A percentile compares a stretch with the other conserved stretches of the same genome.
These are phyloP conservation scores for Sextonia rubra DNA, from an alignment of 164 flowering plant genomes.

Conservation along the genomic window DNA sequence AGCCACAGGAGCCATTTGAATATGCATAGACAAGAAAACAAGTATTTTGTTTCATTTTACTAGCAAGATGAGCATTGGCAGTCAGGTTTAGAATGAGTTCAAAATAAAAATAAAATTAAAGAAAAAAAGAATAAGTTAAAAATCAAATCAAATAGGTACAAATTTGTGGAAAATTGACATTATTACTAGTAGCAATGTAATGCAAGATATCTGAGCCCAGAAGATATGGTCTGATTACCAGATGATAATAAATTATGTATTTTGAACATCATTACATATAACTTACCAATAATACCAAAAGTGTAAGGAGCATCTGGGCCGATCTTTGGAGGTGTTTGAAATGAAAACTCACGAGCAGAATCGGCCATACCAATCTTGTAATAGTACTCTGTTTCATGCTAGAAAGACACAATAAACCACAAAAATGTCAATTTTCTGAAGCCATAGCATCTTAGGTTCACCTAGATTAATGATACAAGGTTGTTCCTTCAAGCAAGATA, in stretches of 20 bases:
- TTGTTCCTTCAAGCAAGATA: not conserved
- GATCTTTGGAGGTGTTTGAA: conserved; percentile 77
- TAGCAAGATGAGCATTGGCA: not conserved
- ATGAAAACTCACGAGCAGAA: conserved; percentile 77
- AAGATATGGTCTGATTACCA: not conserved
- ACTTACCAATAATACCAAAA: conserved; percentile 93
- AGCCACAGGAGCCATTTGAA: not conserved
- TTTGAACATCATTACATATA: not conserved
- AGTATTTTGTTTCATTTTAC: not conserved
- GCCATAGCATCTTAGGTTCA: not conserved
- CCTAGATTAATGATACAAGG: too few species aligned
- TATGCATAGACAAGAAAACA: not conserved
- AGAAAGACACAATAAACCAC: conserved; percentile 14
- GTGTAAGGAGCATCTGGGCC: conserved; percentile 70
- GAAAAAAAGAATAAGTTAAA: not conserved
- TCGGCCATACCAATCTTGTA: conserved; percentile 78
- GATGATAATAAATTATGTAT: not conserved
- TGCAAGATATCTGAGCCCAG: too few species aligned
- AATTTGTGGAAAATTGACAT: not conserved
- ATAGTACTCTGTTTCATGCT: conserved; percentile 84
- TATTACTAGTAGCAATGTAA: too few species aligned
- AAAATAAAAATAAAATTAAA: too few species aligned
- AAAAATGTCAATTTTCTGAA: conserved; percentile 6
- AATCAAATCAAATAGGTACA: not conserved
- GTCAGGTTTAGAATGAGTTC: not conserved